Evolutionary conservation across 2,329 filamentous ascomycete genomes (phyloP).

Genomic region (Cladosporium velox): DNA sequence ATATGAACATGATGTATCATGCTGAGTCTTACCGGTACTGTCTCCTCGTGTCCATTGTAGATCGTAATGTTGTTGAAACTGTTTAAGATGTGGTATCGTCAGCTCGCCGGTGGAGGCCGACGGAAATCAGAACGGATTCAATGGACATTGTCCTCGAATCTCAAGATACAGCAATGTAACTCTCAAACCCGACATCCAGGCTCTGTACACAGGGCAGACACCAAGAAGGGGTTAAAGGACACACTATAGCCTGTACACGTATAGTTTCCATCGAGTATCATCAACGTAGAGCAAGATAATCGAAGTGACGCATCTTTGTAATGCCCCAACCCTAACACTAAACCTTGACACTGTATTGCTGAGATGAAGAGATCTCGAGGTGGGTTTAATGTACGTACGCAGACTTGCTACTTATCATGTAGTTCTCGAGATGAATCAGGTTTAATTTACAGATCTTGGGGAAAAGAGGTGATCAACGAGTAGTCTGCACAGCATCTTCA

Average conservation of each 20-base stretch:
- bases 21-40: not conserved
- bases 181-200: not conserved
- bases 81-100: not conserved
- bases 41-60: not conserved
- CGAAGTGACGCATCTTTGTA: not conserved
- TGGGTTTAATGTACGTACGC: not conserved
- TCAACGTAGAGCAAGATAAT: not conserved
- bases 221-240: too few relatives aligned
- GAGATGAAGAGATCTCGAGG: not conserved
- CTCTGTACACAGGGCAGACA: not conserved
- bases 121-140: not conserved
- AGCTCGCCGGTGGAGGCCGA: not conserved
- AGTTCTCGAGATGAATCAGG: too few relatives aligned
- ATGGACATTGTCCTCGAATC: not conserved
- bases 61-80: not conserved
- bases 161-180: not conserved
- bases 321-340: not conserved
- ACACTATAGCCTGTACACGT: not conserved
- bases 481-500: too few relatives aligned
- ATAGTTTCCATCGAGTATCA: not conserved
- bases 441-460: too few relatives aligned
- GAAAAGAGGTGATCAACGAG: too few relatives aligned
- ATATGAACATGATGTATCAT: not conserved
- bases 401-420: not conserved
- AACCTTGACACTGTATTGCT: not conserved